Conservation (phyloP, 192 early-diverging fungal species). For the Backusella australiensis region DNA sequence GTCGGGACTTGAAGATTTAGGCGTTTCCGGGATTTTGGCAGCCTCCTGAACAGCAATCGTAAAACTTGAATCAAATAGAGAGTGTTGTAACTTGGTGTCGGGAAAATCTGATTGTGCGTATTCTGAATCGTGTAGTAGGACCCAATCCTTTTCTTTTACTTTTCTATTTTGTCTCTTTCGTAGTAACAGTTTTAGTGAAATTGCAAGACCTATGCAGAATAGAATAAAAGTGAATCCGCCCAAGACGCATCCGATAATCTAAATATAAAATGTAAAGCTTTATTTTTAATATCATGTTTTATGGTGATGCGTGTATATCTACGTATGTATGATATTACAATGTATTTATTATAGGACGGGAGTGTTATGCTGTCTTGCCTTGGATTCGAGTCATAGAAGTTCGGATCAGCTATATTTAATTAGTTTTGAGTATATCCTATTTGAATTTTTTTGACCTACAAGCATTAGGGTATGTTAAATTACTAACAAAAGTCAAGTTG, state of each 20-base stretch:
- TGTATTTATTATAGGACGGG: neutral
- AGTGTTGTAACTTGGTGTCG: neutral
- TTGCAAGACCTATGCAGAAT: neutral
- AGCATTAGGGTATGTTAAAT: neutral
- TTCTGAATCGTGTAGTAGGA: neutral
- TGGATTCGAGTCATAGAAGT: neutral
- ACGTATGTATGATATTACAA: neutral
- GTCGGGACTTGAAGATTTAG: neutral
- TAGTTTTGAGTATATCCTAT: neutral
- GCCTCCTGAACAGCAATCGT: neutral
- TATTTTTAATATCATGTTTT: neutral
- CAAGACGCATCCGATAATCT: neutral
- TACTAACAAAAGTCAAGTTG: neutral
- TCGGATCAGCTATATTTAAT: neutral
- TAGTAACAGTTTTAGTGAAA: neutral
- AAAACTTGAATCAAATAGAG: neutral
- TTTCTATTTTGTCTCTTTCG: neutral
- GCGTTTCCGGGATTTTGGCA: constrained; percentile 1
- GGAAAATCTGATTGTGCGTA: neutral
- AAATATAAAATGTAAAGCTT: neutral
- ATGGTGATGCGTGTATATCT: neutral
- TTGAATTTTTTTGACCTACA: neutral
- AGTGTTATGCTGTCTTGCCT: neutral
- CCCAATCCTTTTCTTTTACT: neutral
- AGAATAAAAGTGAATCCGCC: neutral